phyloP scores from a whole-genome alignment of 768 basidiomycete species.

The Coprinellus micaceus region DNA sequence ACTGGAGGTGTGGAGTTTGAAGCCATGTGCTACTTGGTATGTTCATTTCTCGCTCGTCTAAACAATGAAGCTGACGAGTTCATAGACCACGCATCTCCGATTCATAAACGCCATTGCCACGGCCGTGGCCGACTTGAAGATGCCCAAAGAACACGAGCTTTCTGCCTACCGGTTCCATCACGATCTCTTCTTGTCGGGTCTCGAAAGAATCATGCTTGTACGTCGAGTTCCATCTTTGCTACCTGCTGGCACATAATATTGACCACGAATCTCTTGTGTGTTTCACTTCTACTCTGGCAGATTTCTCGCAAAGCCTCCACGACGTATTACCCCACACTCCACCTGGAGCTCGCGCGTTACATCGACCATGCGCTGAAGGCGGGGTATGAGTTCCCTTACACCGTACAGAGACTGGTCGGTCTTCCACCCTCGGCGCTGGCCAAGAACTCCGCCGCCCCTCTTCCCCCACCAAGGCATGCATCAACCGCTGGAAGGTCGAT shows the following conservation, averaged over 20 bases:
- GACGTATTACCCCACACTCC: slow-evolving; percentile 90
- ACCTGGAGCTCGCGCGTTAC: slow-evolving; percentile 91
- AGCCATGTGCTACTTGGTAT: slow-evolving; percentile 91
- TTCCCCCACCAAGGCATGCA: neutral
- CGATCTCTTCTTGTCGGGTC: slow-evolving; percentile 86
- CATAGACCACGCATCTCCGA: slow-evolving; percentile 82
- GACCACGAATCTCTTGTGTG: neutral
- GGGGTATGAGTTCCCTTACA: slow-evolving; percentile 77
- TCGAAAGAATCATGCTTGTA: slow-evolving; percentile 89
- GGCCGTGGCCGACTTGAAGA: slow-evolving; percentile 58
- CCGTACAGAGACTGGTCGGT: slow-evolving; percentile 75
- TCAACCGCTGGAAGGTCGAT: slow-evolving; percentile 15
- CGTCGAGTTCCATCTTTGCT: slow-evolving; percentile 20
- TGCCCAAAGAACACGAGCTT: slow-evolving; percentile 65
- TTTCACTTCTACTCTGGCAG: slow-evolving; percentile 35
- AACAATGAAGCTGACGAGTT: neutral
- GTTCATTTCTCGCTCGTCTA: slow-evolving; percentile 25
- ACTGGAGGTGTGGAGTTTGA: slow-evolving; percentile 98
- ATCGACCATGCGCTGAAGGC: slow-evolving; percentile 61
- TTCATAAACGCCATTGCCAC: slow-evolving; percentile 79
- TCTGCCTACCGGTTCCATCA: slow-evolving; percentile 81
- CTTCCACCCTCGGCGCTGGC: slow-evolving; percentile 64
- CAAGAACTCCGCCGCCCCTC: slow-evolving; percentile 31
- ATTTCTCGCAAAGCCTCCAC: slow-evolving; percentile 93
- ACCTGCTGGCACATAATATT: neutral